phyloP scores from a whole-genome alignment of 768 basidiomycete genomes.

The Tephrocybe sp. region DNA sequence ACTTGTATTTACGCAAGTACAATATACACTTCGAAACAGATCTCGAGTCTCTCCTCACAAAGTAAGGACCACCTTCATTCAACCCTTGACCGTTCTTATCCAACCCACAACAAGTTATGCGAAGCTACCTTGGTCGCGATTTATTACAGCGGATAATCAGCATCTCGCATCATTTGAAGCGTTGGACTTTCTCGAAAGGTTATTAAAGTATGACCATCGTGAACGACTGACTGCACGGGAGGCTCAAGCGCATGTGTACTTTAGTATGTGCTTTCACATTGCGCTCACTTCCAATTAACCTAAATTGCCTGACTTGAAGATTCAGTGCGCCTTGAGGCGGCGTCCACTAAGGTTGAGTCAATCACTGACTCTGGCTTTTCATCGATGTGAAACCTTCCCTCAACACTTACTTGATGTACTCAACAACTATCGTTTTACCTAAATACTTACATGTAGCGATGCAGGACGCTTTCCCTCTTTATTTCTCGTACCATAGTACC shows the following conservation, averaged over 20 bases:
- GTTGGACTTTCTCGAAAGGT: conserved; percentile 62
- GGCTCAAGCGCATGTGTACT: conserved; percentile 65
- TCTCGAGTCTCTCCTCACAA: conserved; percentile 51
- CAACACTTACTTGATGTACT: conserved; percentile 1
- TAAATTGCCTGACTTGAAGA: conserved; percentile 29
- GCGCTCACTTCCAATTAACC: conserved; percentile 1
- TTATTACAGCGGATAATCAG: conserved; percentile 57
- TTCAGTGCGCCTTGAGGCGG: conserved; percentile 45
- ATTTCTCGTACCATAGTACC: conserved; percentile 6
- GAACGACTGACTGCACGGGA: conserved; percentile 66
- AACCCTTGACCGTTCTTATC: background rate
- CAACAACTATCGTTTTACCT: conserved; percentile 4
- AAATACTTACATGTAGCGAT: conserved; percentile 12
- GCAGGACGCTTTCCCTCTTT: conserved; percentile 13
- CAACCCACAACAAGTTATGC: conserved; percentile 39
- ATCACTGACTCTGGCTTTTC: conserved; percentile 50
- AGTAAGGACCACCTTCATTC: conserved; percentile 27
- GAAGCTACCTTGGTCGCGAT: conserved; percentile 63
- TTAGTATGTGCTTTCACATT: conserved; percentile 38
- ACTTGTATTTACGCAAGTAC: conserved; percentile 56
- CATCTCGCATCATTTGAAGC: conserved; percentile 58
- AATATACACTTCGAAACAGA: conserved; percentile 66
- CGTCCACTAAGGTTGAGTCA: conserved; percentile 40
- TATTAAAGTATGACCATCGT: conserved; percentile 68
- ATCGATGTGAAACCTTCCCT: conserved; percentile 25